phyloP scores from a whole-genome alignment of 1,284 basidiomycete genomes.

The Cutaneotrichosporon dermatis region DNA sequence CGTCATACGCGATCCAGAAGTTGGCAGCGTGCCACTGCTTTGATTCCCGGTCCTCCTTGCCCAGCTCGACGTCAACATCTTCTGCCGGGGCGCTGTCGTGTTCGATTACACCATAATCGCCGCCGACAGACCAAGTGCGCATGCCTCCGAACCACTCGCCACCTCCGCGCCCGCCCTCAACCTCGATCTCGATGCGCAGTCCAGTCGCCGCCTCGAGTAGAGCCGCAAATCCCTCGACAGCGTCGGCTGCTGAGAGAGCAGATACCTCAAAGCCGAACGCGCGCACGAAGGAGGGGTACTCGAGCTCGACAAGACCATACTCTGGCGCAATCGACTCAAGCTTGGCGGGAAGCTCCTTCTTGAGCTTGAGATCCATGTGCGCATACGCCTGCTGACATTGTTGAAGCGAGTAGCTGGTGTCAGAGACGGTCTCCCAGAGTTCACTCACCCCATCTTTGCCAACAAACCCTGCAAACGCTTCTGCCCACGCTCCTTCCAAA shows the following conservation, averaged over 20 bases:
- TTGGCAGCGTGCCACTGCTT: constrained; percentile 78
- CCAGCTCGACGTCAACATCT: constrained; percentile 23
- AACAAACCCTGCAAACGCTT: constrained; percentile 84
- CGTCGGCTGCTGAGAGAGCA: constrained; percentile 85
- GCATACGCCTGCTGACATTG: constrained; percentile 90
- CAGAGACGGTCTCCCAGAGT: not conserved
- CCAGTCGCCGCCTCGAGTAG: constrained; percentile 91
- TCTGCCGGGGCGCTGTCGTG: constrained; percentile 19
- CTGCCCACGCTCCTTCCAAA: constrained; percentile 91
- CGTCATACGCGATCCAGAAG: constrained; percentile 90
- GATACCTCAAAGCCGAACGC: constrained; percentile 83
- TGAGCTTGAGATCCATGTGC: constrained; percentile 95
- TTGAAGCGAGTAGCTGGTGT: constrained; percentile 73
- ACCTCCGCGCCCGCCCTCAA: constrained; percentile 73
- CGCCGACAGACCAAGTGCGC: constrained; percentile 10
- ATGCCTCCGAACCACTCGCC: constrained; percentile 82
- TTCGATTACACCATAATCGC: constrained; percentile 1
- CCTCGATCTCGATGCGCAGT: constrained; percentile 79
- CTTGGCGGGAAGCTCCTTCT: constrained; percentile 72
- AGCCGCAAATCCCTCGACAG: constrained; percentile 82
- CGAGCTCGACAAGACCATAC: constrained; percentile 88
- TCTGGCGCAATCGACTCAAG: constrained; percentile 89
- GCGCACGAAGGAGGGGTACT: constrained; percentile 88
- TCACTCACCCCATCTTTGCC: constrained; percentile 92
- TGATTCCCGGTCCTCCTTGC: constrained; percentile 51